Conservation (phyloP, 1,139 yeast genomes). For the Debaryomycetaceae sp. region DNA sequence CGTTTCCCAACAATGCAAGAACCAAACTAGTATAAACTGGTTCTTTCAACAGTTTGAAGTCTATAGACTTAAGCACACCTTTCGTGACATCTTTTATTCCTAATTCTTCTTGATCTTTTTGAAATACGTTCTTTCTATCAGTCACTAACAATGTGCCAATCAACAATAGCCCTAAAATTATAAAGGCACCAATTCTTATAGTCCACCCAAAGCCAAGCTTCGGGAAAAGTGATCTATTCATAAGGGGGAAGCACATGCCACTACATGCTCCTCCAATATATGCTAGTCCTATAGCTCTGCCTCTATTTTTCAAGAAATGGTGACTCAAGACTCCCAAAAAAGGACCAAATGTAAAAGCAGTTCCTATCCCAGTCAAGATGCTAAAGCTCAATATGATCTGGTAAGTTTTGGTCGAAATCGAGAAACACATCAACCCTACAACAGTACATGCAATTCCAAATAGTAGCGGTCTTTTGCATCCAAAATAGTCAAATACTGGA, state of each 20-base stretch:
- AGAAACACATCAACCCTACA: constrained; percentile 51
- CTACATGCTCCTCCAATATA: constrained; percentile 65
- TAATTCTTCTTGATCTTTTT: constrained; percentile 18
- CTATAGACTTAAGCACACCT: constrained; percentile 23
- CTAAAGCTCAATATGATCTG: constrained; percentile 63
- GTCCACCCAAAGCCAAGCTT: constrained; percentile 62
- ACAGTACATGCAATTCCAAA: constrained; percentile 45
- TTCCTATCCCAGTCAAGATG: constrained; percentile 53
- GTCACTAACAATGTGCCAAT: constrained; percentile 40
- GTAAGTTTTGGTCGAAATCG: constrained; percentile 48
- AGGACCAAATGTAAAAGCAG: constrained; percentile 58
- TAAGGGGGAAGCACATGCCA: constrained; percentile 56
- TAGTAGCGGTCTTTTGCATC: constrained; percentile 46
- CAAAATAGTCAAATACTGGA: constrained; percentile 56
- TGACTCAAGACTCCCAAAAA: constrained; percentile 59
- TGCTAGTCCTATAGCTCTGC: constrained; percentile 54
- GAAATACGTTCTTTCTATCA: constrained; percentile 16
- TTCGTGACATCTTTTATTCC: constrained; percentile 1
- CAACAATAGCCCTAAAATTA: constrained; percentile 40
- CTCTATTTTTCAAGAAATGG: constrained; percentile 55
- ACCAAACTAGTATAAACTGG: constrained; percentile 35
- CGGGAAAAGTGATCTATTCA: constrained; percentile 46
- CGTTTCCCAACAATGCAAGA: constrained; percentile 44
- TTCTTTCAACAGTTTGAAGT: constrained; percentile 42
- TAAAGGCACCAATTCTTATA: constrained; percentile 50